A percentile compares a stretch with the other conserved stretches of the same genome.
These are phyloP conservation scores for Talaromyces albobiverticillius DNA, from an alignment of 2,329 filamentous ascomycete genomes.

Conservation along the genomic window DNA sequence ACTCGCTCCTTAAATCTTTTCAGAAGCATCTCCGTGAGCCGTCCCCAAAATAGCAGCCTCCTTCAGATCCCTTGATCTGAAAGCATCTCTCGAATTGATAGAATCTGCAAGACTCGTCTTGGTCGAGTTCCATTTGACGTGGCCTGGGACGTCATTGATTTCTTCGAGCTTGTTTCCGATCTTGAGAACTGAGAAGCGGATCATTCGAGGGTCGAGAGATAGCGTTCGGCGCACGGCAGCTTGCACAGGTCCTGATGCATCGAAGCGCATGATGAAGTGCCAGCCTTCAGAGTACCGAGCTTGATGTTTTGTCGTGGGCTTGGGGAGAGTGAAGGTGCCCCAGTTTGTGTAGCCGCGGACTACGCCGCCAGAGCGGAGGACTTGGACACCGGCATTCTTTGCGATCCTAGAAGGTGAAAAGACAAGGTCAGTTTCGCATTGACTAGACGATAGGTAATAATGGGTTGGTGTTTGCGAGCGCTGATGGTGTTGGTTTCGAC, in stretches of 20 bases:
- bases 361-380: conserved; percentile 81
- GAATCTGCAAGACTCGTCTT: conserved; percentile 7
- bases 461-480: conserved; percentile 8
- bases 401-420: conserved; percentile 66
- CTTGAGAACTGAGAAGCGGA: conserved; percentile 82
- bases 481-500: conserved; percentile 29
- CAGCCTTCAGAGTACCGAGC: conserved; percentile 80
- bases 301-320: conserved; percentile 75
- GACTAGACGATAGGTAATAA: background rate
- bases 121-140: conserved; percentile 50
- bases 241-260: conserved; percentile 72
- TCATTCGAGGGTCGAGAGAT: conserved; percentile 82
- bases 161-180: conserved; percentile 67
- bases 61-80: background rate
- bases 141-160: conserved; percentile 57
- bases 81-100: background rate
- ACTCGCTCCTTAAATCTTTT: background rate
- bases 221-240: conserved; percentile 71
- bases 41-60: background rate
- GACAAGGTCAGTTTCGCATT: background rate
- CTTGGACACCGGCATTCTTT: conserved; percentile 74
- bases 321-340: conserved; percentile 86
- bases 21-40: background rate
- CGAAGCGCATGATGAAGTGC: conserved; percentile 98
- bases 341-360: conserved; percentile 93